phyloP scores from a whole-genome alignment of 176 grass and related monocot genomes.

The Carex pumila region DNA sequence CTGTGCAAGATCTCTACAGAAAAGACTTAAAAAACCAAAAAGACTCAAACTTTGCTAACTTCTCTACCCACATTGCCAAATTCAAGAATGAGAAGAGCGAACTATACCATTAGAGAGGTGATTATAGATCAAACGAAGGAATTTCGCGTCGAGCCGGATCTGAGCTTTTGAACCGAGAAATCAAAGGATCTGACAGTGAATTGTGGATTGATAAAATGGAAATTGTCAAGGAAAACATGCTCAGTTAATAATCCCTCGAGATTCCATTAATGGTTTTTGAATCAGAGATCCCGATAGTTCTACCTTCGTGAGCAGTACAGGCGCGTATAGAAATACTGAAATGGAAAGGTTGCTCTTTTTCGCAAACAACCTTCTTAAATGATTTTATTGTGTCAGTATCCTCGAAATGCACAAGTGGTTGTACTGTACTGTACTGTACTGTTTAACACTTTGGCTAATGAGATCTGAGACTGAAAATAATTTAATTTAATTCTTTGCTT shows the following conservation, averaged over 20 bases:
- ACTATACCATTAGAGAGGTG: not conserved
- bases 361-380: not conserved
- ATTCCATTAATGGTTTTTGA: conserved; percentile 12
- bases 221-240: not conserved
- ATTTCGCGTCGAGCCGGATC: conserved; percentile 16
- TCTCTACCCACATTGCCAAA: not conserved
- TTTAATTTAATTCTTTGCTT: not conserved
- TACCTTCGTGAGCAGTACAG: not conserved
- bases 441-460: not conserved
- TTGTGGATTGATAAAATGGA: conserved; percentile 4
- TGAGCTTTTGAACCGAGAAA: conserved; percentile 3
- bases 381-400: not conserved
- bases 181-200: conserved; percentile 35
- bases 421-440: not conserved
- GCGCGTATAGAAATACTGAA: not conserved
- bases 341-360: not conserved
- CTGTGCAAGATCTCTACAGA: not conserved
- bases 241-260: conserved; percentile 14
- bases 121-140: not conserved
- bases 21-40: not conserved
- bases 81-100: not conserved
- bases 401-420: not conserved
- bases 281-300: conserved; percentile 25
- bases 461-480: not conserved
- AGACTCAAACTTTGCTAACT: not conserved